Conservation (phyloP, 2,329 filamentous ascomycete genomes). For the Alternaria triticimaculans region DNA sequence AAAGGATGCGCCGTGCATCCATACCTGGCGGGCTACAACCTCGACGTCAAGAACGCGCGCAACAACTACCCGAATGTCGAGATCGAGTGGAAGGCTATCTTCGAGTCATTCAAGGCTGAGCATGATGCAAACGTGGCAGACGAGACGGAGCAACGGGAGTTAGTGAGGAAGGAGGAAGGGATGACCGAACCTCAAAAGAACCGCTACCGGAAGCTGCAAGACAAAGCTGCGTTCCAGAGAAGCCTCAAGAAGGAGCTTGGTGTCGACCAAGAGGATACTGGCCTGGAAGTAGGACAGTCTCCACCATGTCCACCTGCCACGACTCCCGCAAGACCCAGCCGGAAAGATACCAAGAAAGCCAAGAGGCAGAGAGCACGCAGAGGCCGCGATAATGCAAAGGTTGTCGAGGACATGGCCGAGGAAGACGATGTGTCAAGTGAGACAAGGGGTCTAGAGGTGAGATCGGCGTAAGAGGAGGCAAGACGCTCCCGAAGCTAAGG, state of each 20-base stretch:
- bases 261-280: not conserved
- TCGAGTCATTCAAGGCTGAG: not conserved
- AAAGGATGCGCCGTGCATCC: slow-evolving; percentile 12
- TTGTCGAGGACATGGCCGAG: accelerated
- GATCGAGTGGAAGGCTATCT: not conserved
- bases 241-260: not conserved
- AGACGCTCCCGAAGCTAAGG: not conserved
- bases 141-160: not conserved
- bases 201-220: not conserved
- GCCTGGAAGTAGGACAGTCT: not conserved
- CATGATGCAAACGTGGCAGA: not conserved
- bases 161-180: not conserved
- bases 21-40: slow-evolving; percentile 14
- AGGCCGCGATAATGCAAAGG: not conserved
- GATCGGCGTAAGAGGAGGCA: not conserved
- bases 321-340: not conserved
- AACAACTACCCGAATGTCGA: not conserved
- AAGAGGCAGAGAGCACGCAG: not conserved
- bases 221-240: not conserved
- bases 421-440: not conserved
- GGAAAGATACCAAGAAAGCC: not conserved
- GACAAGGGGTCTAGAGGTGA: not conserved
- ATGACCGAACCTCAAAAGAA: not conserved
- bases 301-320: not conserved
- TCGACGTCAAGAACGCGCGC: slow-evolving; percentile 12